A percentile compares a stretch with the other conserved stretches of the same genome.
These are phyloP conservation scores for Mortierella sp. DNA, from an alignment of 371 early-diverging fungal genomes.

Conservation along the genomic window DNA sequence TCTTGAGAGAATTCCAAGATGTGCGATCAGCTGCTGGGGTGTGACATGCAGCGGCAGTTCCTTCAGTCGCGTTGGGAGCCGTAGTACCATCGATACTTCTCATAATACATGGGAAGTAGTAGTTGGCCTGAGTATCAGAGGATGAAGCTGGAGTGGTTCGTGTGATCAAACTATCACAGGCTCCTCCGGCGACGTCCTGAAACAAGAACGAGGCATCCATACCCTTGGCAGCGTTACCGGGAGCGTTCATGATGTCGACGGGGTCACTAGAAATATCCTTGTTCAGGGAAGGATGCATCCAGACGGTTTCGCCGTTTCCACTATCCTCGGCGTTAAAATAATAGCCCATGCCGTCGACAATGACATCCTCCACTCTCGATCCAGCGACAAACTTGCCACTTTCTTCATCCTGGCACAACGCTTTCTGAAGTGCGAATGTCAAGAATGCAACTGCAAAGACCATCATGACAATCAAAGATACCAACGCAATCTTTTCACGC, in stretches of 20 bases:
- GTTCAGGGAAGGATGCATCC: conserved; percentile 62
- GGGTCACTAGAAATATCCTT: conserved; percentile 60
- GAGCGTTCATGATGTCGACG: conserved; percentile 67
- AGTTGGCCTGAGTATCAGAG: conserved; percentile 61
- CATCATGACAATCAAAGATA: conserved; percentile 76
- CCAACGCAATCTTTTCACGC: conserved; percentile 89
- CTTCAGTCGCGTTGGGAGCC: conserved; percentile 60
- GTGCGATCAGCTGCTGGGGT: conserved; percentile 27
- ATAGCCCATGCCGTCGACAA: conserved; percentile 54
- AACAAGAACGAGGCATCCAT: conserved; percentile 72
- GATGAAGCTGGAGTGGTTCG: conserved; percentile 24
- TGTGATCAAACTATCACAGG: conserved; percentile 39
- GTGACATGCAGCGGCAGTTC: conserved; percentile 69
- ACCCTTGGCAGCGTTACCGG: conserved; percentile 61
- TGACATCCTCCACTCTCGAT: conserved; percentile 42
- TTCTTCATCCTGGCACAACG: conserved; percentile 61
- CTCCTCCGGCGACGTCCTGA: conserved; percentile 53
- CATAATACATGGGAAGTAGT: conserved; percentile 83
- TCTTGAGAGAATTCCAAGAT: conserved; percentile 38
- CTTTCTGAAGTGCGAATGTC: conserved; percentile 78
- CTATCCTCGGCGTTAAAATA: conserved; percentile 51
- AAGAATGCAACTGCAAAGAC: conserved; percentile 83
- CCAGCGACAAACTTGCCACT: conserved; percentile 54
- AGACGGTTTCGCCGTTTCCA: conserved; percentile 46
- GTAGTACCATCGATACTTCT: conserved; percentile 59